Conservation (phyloP, 495 filamentous ascomycete genomes). For the Cryomyces antarcticus region DNA sequence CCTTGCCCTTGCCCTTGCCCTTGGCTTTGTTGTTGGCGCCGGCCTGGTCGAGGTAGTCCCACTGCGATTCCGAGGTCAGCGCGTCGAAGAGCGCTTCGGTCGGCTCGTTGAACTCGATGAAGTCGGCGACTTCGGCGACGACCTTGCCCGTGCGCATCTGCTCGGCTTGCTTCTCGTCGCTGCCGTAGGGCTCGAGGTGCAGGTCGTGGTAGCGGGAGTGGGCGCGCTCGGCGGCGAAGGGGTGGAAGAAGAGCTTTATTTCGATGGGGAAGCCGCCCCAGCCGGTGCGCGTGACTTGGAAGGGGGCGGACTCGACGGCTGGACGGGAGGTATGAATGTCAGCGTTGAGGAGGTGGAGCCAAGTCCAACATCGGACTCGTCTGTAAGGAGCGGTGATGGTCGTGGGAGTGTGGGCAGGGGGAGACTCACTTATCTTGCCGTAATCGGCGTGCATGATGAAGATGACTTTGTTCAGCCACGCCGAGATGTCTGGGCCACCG, state of each 20-base stretch:
- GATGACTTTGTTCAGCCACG: slow-evolving; percentile 91
- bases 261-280: slow-evolving; percentile 97
- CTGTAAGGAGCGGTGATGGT: slow-evolving; percentile 2
- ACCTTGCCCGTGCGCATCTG: slow-evolving; percentile 44
- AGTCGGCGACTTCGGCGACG: slow-evolving; percentile 61
- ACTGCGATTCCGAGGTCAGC: slow-evolving; percentile 32
- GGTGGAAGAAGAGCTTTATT: slow-evolving; percentile 76
- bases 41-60: slow-evolving; percentile 13
- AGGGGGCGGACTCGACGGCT: slow-evolving; percentile 45
- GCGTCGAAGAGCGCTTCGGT: slow-evolving; percentile 73
- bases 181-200: slow-evolving; percentile 77
- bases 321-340: not conserved
- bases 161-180: slow-evolving; percentile 48
- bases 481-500: slow-evolving; percentile 61
- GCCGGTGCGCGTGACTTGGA: slow-evolving; percentile 75
- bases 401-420: slow-evolving; percentile 25
- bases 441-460: slow-evolving; percentile 97
- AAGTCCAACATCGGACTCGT: not conserved
- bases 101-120: slow-evolving; percentile 90
- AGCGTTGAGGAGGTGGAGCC: no score
- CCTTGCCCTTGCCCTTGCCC: slow-evolving; percentile 11
- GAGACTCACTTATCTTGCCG: slow-evolving; percentile 44
- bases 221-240: slow-evolving; percentile 71
- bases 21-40: slow-evolving; percentile 4
- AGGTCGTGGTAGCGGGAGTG: slow-evolving; percentile 80